Percentiles rank a stretch among this genome's conserved stretches.
Conservation (phyloP, 176 grass and related monocot species). For the Eleusine indica region DNA sequence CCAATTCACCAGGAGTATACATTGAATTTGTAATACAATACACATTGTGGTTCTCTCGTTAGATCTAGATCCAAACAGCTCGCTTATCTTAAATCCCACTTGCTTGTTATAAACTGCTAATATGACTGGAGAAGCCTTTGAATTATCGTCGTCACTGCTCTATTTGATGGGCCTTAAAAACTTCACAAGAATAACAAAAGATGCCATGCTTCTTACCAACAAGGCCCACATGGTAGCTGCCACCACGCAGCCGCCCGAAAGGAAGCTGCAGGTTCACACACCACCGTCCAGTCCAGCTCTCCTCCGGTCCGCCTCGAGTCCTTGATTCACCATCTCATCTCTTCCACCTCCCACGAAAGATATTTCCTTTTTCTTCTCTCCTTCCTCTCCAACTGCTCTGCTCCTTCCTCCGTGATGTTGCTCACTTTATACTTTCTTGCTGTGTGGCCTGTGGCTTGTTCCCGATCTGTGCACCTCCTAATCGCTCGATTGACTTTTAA, state of each 20-base stretch:
- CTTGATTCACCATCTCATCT: not conserved
- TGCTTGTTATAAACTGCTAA: too few species aligned
- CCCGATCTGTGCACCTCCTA: conserved; percentile 36
- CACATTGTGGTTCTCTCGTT: too few species aligned
- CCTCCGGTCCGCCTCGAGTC: not conserved
- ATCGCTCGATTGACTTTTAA: not conserved
- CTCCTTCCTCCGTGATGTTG: not conserved
- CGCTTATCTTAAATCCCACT: too few species aligned
- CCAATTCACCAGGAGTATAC: too few species aligned
- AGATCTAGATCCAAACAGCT: too few species aligned
- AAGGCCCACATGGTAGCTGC: not conserved
- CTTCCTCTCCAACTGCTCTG: conserved; percentile 12
- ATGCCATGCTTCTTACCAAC: not conserved
- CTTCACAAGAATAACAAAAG: not conserved
- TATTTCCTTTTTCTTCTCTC: conserved; percentile 20
- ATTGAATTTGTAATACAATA: too few species aligned
- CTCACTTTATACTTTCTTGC: not conserved
- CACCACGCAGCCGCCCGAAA: conserved; percentile 6
- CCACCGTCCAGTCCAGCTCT: too few species aligned
- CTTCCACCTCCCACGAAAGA: not conserved
- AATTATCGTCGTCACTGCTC: not conserved
- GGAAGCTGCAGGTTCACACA: not conserved
- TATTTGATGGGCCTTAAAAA: not conserved
- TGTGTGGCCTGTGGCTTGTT: not conserved
- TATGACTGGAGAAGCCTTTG: too few species aligned